phyloP scores from a whole-genome alignment of 306 rosid genomes.

The Quercus wislizeni region DNA sequence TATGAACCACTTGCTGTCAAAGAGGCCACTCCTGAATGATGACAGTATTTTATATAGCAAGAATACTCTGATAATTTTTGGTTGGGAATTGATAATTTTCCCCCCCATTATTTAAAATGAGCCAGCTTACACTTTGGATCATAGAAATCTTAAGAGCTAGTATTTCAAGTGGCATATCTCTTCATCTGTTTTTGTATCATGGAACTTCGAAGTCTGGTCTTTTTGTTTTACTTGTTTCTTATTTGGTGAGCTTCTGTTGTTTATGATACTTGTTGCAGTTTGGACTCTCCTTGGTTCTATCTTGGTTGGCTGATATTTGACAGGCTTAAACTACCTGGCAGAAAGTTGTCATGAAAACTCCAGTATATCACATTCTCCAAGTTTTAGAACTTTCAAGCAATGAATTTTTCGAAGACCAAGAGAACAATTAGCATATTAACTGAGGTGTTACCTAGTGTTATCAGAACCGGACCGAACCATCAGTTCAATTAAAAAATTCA shows the following conservation, averaged over 20 bases:
- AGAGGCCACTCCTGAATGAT: conserved; percentile 26
- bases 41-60: not conserved
- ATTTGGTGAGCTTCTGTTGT: not conserved
- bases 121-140: not conserved
- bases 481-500: too few relatives aligned
- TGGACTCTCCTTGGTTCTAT: not conserved
- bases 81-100: not conserved
- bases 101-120: not conserved
- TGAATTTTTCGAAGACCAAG: too few relatives aligned
- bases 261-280: not conserved
- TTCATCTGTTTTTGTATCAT: too few relatives aligned
- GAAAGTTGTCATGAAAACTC: too few relatives aligned
- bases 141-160: not conserved
- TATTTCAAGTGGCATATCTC: not conserved
- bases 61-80: not conserved
- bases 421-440: too few relatives aligned
- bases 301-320: not conserved
- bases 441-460: too few relatives aligned
- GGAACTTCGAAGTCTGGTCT: too few relatives aligned
- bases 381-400: too few relatives aligned
- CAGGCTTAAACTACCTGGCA: too few relatives aligned
- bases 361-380: too few relatives aligned
- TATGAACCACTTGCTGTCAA: conserved; percentile 83
- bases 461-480: too few relatives aligned
- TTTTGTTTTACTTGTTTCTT: too few relatives aligned